Conservation (phyloP, 2,329 filamentous ascomycete species). For the Neofusicoccum sp. region DNA sequence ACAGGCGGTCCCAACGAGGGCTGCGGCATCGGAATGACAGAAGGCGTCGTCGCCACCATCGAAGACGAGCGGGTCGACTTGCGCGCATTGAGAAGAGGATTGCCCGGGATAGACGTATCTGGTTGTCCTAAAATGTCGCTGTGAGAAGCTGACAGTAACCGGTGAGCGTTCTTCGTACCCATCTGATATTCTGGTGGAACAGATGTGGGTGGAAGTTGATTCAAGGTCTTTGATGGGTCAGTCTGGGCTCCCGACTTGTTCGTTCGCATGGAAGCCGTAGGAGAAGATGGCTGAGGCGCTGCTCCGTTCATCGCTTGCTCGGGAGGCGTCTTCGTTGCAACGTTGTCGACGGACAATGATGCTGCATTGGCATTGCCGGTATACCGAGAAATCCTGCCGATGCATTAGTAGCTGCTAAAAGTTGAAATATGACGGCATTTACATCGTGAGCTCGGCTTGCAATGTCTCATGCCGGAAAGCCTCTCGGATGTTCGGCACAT, state of each 20-base stretch:
- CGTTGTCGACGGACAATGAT: slow-evolving; percentile 39
- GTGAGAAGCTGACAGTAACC: slow-evolving; percentile 24
- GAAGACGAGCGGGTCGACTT: slow-evolving; percentile 11
- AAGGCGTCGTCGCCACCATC: slow-evolving; percentile 15
- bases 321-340: slow-evolving; percentile 37
- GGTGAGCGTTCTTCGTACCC: slow-evolving; percentile 25
- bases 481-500: slow-evolving; percentile 90
- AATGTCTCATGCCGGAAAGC: slow-evolving; percentile 88
- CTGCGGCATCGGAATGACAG: slow-evolving; percentile 20
- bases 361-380: slow-evolving; percentile 39
- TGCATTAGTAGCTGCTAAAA: not conserved
- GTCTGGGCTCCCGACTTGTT: slow-evolving; percentile 42
- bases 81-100: not conserved
- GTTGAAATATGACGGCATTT: slow-evolving; percentile 42
- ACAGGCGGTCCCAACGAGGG: slow-evolving; percentile 19
- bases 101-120: not conserved
- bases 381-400: slow-evolving; percentile 44
- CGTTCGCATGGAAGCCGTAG: slow-evolving; percentile 44
- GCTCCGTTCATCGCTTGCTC: slow-evolving; percentile 1
- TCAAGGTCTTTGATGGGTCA: slow-evolving; percentile 29
- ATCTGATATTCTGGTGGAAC: slow-evolving; percentile 29
- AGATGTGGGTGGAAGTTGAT: slow-evolving; percentile 34
- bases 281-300: slow-evolving; percentile 30
- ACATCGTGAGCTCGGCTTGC: slow-evolving; percentile 83
- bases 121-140: not conserved